Evolutionary conservation across 176 grass and related monocot species (phyloP), one percentile per base, ranked within the genome.

Genomic region (Oryza brachyantha): DNA sequence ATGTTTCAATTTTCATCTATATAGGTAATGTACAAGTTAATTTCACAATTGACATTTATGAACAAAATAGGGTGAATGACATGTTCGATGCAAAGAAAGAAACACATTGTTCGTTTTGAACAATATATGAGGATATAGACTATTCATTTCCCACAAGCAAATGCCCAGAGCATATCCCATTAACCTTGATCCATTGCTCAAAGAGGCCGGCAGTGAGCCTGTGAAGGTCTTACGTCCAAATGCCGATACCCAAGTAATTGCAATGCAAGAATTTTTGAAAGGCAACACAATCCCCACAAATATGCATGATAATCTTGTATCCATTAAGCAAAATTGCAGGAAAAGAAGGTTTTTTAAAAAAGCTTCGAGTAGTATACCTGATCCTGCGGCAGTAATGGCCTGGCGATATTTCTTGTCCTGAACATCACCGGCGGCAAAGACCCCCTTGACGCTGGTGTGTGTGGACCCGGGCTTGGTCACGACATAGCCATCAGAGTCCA

Each of bases 381-480:
- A 98, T 74, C 96, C 96, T 29, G 92, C 96, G 3, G 96, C 96
- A 22, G 96, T 94, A 68, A 98, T 86, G 61, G 96, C 96, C 90
- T 98, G 96, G 27, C 96, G 89, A 59, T 98, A 98, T 87, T 89
- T 94, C 74, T 98, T 98, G 74, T 94, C 96, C 74, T 98, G 96
- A 37, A 98, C 90, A 22, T 98, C 96, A 13, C 96, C 96, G 9
- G 96, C 87, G 27, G 96, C 96, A 69, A 98, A 94, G 45, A 98
- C 96, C 1, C 96, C 96, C 21, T 91, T 92, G 3, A 98, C 96
- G 78, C 87, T 98, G 43, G 92, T 98, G 35, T 93, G 87, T 16
- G 96, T 91, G 13, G 92, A 79, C 27, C 96, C 96, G 0, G 87
- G 90, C 76, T 93, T 93, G 4, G 96, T 98, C 21, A 87, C 73